Base-by-base conservation (phyloP, 2,329 filamentous ascomycete species). In the Fusarium compactum region DNA sequence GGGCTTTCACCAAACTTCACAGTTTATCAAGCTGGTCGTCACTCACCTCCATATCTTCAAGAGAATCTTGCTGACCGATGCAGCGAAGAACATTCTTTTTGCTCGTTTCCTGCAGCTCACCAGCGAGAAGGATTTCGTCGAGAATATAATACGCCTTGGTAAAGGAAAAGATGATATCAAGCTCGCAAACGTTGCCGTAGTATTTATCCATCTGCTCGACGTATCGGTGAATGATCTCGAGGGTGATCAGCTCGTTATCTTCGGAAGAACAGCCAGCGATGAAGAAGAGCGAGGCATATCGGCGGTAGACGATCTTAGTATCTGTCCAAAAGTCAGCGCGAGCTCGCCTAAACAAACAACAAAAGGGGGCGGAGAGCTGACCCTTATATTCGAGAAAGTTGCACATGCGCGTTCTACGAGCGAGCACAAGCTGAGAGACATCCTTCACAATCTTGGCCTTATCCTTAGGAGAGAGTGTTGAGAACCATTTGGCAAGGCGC, bases 191-290 rank as follows among this genome's bases (percentile, higher is more conserved):
- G 81, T 99, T 99, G 82, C 96, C 96, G 82, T 98, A 99, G 85
- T 99, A 99, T 82, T 99, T 99, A 87, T 99, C 96, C 96, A 99
- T 99, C 84, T 99, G 96, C 83, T 99, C 96, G 79, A 99, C 96
- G 81, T 99, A 99, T 83, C 96, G 94, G 82, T 99, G 96, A 77
- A 99, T 97, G 79, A 99, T 94, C 82, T 99, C 96, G 79, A 99
- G 93, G 25, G 94, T 97, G 80, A 98, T 98, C 78, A 99, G 86
- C 80, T 99, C 96, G 83, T 99, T 99, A 83, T 99, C 96, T 70
- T 94, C 94, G n/a, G 95, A 95, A 57, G 94, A 91, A 84, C 94
- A 97, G 76, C 96, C 96, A 77, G 95, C 95, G 81, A 99, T 99
- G 87, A 99, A 99, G 87, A 98, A 99, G 68, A 99, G 91, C 63